These are phyloP conservation scores for Monascus purpureus DNA, from an alignment of 495 filamentous ascomycete genomes.

Conservation along the genomic window DNA sequence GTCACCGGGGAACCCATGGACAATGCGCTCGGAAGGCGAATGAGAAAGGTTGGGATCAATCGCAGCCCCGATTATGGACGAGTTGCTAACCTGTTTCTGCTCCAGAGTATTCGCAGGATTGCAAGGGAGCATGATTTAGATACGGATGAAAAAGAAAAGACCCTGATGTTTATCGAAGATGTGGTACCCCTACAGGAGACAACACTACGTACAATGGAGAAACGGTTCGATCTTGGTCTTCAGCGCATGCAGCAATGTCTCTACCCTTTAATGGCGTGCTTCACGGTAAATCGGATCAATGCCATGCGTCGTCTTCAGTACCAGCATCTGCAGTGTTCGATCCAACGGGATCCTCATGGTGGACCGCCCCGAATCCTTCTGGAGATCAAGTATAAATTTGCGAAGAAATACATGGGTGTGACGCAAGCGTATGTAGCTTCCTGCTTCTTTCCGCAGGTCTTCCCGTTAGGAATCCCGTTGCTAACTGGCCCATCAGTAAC, in stretches of 20 bases:
- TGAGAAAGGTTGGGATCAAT: slow-evolving; percentile 4
- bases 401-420: slow-evolving; percentile 3
- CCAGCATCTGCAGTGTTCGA: slow-evolving; percentile 11
- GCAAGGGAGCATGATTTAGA: slow-evolving; percentile 1
- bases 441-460: not conserved
- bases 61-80: not conserved
- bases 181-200: slow-evolving; percentile 13
- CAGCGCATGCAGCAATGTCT: slow-evolving; percentile 10
- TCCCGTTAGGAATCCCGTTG: not conserved
- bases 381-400: slow-evolving; percentile 1
- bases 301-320: slow-evolving; percentile 10
- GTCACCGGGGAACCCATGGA: slow-evolving; percentile 1
- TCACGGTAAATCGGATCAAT: slow-evolving; percentile 8
- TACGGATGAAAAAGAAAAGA: slow-evolving; percentile 4
- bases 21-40: slow-evolving; percentile 2
- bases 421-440: slow-evolving; percentile 2
- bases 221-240: slow-evolving; percentile 10
- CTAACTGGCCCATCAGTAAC: too few relatives aligned
- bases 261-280: slow-evolving; percentile 7
- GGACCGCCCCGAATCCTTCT: slow-evolving; percentile 3
- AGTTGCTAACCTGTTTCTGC: slow-evolving; percentile 1
- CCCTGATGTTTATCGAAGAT: slow-evolving; percentile 13
- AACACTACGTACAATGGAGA: slow-evolving; percentile 10
- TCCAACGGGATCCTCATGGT: slow-evolving; percentile 9
- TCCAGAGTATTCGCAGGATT: slow-evolving; percentile 1